These are phyloP conservation scores for Harrya chromipes DNA, from an alignment of 768 basidiomycete species.

Conservation along the genomic window DNA sequence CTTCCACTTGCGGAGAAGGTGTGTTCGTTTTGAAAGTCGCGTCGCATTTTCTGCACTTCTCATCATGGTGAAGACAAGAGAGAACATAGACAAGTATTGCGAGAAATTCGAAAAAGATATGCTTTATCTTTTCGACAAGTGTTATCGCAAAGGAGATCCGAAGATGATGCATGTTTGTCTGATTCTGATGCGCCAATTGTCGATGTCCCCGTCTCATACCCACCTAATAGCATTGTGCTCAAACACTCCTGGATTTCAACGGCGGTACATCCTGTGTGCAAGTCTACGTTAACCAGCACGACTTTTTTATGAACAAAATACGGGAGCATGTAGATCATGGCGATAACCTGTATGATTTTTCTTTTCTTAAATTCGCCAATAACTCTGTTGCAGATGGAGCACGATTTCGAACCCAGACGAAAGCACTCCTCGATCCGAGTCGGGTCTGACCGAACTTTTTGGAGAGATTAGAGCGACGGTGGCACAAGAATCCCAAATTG, in stretches of 20 bases:
- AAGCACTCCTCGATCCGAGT: slow-evolving; percentile 72
- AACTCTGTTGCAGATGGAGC: slow-evolving; percentile 62
- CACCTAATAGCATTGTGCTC: slow-evolving; percentile 84
- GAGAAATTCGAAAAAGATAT: slow-evolving; percentile 99
- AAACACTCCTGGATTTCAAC: slow-evolving; percentile 95
- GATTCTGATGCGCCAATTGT: slow-evolving; percentile 14
- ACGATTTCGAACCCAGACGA: slow-evolving; percentile 76
- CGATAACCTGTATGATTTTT: slow-evolving; percentile 51
- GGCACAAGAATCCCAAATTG: slow-evolving; percentile 94
- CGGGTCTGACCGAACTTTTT: slow-evolving; percentile 76
- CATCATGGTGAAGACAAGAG: slow-evolving; percentile 59
- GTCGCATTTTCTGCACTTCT: not conserved
- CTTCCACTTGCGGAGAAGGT: slow-evolving; percentile 81
- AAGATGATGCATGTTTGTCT: slow-evolving; percentile 94
- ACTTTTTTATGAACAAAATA: slow-evolving; percentile 97
- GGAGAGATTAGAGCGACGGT: slow-evolving; percentile 87
- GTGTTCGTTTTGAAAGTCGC: slow-evolving; percentile 6
- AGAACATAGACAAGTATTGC: slow-evolving; percentile 94
- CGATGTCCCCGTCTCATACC: slow-evolving; percentile 8
- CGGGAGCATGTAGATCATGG: slow-evolving; percentile 56
- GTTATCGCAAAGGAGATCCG: slow-evolving; percentile 95
- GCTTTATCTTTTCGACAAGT: slow-evolving; percentile 91
- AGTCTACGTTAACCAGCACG: slow-evolving; percentile 99
- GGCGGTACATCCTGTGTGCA: slow-evolving; percentile 96
- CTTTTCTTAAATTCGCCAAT: slow-evolving; percentile 16